A percentile compares a stretch with the other conserved stretches of the same genome.
Evolutionary conservation across 768 basidiomycete genomes (phyloP).

Genomic region (Boletus subparvulus): DNA sequence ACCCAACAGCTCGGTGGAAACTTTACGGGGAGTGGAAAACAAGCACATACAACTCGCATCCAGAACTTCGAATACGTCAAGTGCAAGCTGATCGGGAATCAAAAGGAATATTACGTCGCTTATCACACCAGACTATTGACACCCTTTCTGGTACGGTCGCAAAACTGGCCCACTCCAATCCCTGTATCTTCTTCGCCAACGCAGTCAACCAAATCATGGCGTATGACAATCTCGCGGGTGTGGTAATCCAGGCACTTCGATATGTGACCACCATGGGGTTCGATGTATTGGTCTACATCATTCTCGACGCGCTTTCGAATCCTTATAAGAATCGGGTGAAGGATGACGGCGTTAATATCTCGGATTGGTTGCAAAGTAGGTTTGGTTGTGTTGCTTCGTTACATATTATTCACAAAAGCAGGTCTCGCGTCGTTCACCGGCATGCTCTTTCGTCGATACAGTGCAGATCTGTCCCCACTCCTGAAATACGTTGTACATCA

Average conservation of each 20-base stretch:
- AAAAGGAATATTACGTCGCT: slow-evolving; percentile 83
- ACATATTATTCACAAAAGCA: slow-evolving; percentile 35
- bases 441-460: slow-evolving; percentile 85
- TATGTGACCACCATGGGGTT: slow-evolving; percentile 93
- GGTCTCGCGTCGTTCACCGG: slow-evolving; percentile 93
- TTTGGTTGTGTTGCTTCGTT: slow-evolving; percentile 18
- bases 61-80: slow-evolving; percentile 74
- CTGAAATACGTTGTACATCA: slow-evolving; percentile 92
- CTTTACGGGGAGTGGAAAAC: slow-evolving; percentile 96
- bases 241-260: slow-evolving; percentile 85
- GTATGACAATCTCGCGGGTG: slow-evolving; percentile 89
- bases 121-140: slow-evolving; percentile 82
- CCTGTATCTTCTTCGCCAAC: slow-evolving; percentile 84
- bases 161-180: slow-evolving; percentile 93
- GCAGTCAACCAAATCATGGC: slow-evolving; percentile 94
- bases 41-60: slow-evolving; percentile 66
- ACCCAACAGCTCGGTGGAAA: slow-evolving; percentile 78
- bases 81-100: slow-evolving; percentile 86
- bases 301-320: slow-evolving; percentile 85
- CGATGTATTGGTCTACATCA: slow-evolving; percentile 85
- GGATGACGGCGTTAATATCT: slow-evolving; percentile 86
- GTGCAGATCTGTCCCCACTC: slow-evolving; percentile 78
- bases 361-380: slow-evolving; percentile 91
- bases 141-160: slow-evolving; percentile 84
- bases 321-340: slow-evolving; percentile 81